Evolutionary conservation across 2,329 filamentous ascomycete genomes (phyloP).

Genomic region (Paraphaeosphaeria minitans): DNA sequence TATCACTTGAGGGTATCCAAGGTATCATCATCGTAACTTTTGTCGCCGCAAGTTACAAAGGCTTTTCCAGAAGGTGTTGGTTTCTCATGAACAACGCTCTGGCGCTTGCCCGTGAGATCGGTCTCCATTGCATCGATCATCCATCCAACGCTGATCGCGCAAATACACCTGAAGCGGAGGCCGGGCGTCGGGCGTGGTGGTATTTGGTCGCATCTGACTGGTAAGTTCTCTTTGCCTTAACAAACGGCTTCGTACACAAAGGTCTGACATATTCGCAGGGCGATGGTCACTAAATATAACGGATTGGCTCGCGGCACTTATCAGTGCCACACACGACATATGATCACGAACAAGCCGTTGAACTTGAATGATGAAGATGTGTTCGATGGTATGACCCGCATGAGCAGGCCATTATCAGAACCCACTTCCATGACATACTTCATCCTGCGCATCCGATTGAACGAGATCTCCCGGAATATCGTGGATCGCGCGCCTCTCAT

Average conservation of each 20-base stretch:
- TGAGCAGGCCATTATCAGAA: slow-evolving; percentile 24
- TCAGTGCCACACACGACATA: slow-evolving; percentile 45
- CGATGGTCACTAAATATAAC: slow-evolving; percentile 41
- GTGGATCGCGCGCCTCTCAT: slow-evolving; percentile 40
- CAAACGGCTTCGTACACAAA: neutral
- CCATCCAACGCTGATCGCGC: slow-evolving; percentile 15
- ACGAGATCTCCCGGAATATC: slow-evolving; percentile 44
- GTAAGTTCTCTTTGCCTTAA: neutral
- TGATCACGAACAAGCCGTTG: slow-evolving; percentile 45
- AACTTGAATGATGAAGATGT: slow-evolving; percentile 47
- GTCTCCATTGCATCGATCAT: slow-evolving; percentile 23
- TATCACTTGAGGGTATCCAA: slow-evolving; percentile 46
- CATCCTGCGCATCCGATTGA: slow-evolving; percentile 42
- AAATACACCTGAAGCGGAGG: slow-evolving; percentile 40
- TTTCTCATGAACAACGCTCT: slow-evolving; percentile 37
- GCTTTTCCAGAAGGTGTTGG: slow-evolving; percentile 40
- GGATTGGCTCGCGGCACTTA: slow-evolving; percentile 47
- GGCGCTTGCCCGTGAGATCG: slow-evolving; percentile 26
- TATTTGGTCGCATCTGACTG: slow-evolving; percentile 37
- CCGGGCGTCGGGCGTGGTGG: slow-evolving; percentile 49
- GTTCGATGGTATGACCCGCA: slow-evolving; percentile 25
- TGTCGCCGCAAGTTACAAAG: slow-evolving; percentile 40
- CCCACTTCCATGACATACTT: slow-evolving; percentile 49
- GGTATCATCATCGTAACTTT: slow-evolving; percentile 44
- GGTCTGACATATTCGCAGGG: slow-evolving; percentile 17